A percentile compares a stretch with the other conserved stretches of the same genome.
These are phyloP conservation scores for Diophrys appendiculata DNA, from an alignment of 73 alveolate species.

Conservation along the genomic window DNA sequence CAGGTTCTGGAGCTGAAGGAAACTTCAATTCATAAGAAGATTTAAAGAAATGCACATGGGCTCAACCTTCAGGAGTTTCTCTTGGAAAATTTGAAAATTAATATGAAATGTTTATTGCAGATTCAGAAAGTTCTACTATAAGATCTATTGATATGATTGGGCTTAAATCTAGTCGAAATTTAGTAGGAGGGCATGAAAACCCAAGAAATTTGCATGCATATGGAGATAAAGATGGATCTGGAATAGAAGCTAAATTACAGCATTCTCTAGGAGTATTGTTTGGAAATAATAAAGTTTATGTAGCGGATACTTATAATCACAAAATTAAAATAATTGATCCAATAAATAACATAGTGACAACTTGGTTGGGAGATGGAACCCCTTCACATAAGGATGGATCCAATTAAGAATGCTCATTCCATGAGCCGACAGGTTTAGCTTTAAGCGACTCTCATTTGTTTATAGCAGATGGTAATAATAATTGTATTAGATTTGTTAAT, in stretches of 20 bases:
- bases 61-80: conserved; percentile 48
- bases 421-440: conserved; percentile 50
- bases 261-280: conserved; percentile 53
- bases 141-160: conserved; percentile 41
- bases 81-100: conserved; percentile 31
- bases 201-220: conserved; percentile 39
- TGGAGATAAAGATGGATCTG: conserved; percentile 53
- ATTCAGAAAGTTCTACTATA: conserved; percentile 41
- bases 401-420: conserved; percentile 1
- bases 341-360: neutral
- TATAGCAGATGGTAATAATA: conserved; percentile 46
- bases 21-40: conserved; percentile 8
- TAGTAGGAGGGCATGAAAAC: conserved; percentile 53
- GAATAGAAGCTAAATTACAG: conserved; percentile 36
- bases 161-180: conserved; percentile 1
- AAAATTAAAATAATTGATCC: conserved; percentile 44
- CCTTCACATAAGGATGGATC: conserved; percentile 40
- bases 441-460: conserved; percentile 16
- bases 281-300: conserved; percentile 14
- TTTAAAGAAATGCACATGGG: conserved; percentile 39
- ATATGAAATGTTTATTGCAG: conserved; percentile 42
- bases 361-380: conserved; percentile 18
- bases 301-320: conserved; percentile 53
- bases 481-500: conserved; percentile 42
- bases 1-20: conserved; percentile 58